A percentile compares a stretch with the other conserved stretches of the same genome.
Conservation (phyloP, 1,284 basidiomycete species). For the Phlebopus sp. region DNA sequence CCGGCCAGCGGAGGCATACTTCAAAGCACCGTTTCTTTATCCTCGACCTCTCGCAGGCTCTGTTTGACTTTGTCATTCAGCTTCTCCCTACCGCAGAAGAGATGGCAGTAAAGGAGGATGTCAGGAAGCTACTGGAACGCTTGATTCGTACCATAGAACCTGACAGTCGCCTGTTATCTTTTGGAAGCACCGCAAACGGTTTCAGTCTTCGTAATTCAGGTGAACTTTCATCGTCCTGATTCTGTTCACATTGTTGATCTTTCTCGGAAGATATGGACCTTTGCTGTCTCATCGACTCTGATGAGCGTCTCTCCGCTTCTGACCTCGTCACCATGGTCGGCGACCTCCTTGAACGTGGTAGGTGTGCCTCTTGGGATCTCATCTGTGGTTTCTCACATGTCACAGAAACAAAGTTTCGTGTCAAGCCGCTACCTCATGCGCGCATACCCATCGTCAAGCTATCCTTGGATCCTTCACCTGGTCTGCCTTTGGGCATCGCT, state of each 20-base stretch:
- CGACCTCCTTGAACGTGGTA: constrained; percentile 88
- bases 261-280: constrained; percentile 87
- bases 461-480: constrained; percentile 86
- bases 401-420: constrained; percentile 93
- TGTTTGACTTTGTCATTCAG: constrained; percentile 87
- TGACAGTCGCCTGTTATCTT: constrained; percentile 86
- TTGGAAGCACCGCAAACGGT: constrained; percentile 93
- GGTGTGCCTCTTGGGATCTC: constrained; percentile 23
- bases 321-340: constrained; percentile 95
- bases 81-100: constrained; percentile 87
- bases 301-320: constrained; percentile 71
- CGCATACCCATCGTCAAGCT: constrained; percentile 99
- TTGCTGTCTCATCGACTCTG: constrained; percentile 91
- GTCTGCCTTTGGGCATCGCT: constrained; percentile 86
- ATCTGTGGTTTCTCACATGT: constrained; percentile 1
- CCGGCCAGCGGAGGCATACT: constrained; percentile 35
- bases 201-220: constrained; percentile 95
- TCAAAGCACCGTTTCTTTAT: constrained; percentile 60
- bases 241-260: constrained; percentile 8
- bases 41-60: constrained; percentile 63
- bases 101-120: constrained; percentile 93
- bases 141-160: constrained; percentile 95
- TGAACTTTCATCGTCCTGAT: constrained; percentile 38
- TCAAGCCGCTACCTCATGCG: constrained; percentile 95
- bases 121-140: constrained; percentile 89